Evolutionary conservation across 164 flowering plant genomes (phyloP).

Genomic region (Umbellularia californica): DNA sequence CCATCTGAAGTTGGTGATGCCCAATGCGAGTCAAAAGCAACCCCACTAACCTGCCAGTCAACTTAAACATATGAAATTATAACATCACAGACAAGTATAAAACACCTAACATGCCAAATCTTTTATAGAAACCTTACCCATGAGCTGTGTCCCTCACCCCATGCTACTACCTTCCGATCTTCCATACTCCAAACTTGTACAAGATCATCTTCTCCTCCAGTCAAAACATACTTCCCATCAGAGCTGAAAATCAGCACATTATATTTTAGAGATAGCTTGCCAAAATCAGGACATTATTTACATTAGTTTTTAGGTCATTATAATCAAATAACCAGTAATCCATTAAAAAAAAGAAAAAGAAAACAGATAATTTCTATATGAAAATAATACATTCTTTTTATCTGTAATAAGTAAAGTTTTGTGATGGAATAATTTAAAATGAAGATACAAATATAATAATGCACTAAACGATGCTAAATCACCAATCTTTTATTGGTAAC

Average conservation of each 20-base stretch:
- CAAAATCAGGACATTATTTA: constrained; percentile 68
- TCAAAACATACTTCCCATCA: constrained; percentile 88
- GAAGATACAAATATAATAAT: background rate
- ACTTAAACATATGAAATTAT: too few species aligned
- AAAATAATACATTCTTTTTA: background rate
- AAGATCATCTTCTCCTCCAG: constrained; percentile 98
- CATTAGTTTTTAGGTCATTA: constrained; percentile 15
- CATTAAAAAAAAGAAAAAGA: background rate
- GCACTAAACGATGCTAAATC: background rate
- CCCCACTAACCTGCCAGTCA: constrained; percentile 86
- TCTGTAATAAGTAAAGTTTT: background rate
- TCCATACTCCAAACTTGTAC: constrained; percentile 99
- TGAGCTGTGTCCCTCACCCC: constrained; percentile 99
- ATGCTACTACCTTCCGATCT: constrained; percentile 90
- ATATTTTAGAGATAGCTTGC: too few species aligned
- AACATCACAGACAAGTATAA: background rate
- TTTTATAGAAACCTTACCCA: constrained; percentile 53
- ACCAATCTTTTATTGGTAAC: too few species aligned
- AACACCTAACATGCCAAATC: too few species aligned
- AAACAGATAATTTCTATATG: background rate
- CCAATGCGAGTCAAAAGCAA: constrained; percentile 96
- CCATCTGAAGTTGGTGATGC: constrained; percentile 79
- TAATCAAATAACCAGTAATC: background rate
- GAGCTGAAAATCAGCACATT: constrained; percentile 30
- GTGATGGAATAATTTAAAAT: too few species aligned